phyloP scores from a whole-genome alignment of 768 basidiomycete genomes.

The Phaeotremella fagi region DNA sequence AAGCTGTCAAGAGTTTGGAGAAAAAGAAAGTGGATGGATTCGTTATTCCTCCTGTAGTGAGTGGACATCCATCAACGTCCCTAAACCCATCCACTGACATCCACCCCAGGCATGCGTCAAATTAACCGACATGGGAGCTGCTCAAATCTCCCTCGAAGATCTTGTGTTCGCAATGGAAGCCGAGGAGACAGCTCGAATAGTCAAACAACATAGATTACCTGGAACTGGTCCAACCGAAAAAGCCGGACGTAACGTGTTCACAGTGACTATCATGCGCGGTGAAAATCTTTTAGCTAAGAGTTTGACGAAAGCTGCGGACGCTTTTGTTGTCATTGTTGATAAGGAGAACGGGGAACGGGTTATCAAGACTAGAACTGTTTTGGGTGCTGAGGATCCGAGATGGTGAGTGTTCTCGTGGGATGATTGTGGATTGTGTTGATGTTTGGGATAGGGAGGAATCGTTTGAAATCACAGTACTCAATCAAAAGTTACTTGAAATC shows the following conservation, averaged over 20 bases:
- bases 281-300: conserved; percentile 36
- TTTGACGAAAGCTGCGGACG: conserved; percentile 36
- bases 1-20: conserved; percentile 45
- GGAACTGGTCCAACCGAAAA: background rate
- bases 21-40: conserved; percentile 44
- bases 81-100: background rate
- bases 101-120: conserved; percentile 45
- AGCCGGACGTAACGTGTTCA: conserved; percentile 32
- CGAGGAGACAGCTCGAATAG: conserved; percentile 42
- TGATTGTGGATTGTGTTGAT: no score
- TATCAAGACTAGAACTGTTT: conserved; percentile 41
- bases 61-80: conserved; percentile 2
- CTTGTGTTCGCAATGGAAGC: conserved; percentile 42
- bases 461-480: conserved; percentile 36
- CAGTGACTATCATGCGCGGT: conserved; percentile 36
- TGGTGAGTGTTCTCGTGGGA: conserved; percentile 34
- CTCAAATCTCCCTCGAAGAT: conserved; percentile 38
- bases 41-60: conserved; percentile 35
- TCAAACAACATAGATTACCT: conserved; percentile 23
- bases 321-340: conserved; percentile 36
- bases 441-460: conserved; percentile 37
- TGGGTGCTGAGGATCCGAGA: conserved; percentile 42
- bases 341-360: conserved; percentile 29
- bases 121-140: conserved; percentile 43
- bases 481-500: conserved; percentile 34